These are phyloP conservation scores for Hippophae gyantsensis DNA, from an alignment of 306 rosid species.

Conservation along the genomic window DNA sequence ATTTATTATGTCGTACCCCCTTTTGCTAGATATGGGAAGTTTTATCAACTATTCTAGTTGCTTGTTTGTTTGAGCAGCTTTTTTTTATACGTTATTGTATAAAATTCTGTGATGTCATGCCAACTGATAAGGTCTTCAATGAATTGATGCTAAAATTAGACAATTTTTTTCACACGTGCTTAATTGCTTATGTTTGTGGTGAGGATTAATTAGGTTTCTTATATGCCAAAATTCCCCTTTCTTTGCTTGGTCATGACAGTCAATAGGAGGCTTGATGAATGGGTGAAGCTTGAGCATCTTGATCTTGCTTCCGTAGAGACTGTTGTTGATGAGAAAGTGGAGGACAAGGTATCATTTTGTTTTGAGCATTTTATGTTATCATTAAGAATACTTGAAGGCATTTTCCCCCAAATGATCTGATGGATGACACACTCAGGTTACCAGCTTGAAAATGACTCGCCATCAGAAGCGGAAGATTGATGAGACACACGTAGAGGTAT, in stretches of 20 bases:
- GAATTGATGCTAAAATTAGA: neutral
- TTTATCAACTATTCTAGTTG: too few relatives aligned
- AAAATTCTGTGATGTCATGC: neutral
- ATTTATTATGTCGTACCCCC: too few relatives aligned
- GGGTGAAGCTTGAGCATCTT: conserved; percentile 98
- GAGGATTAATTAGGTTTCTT: neutral
- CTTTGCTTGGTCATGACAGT: conserved; percentile 31
- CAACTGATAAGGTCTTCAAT: neutral
- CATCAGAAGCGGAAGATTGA: conserved; percentile 98
- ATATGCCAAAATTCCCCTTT: neutral
- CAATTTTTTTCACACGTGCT: neutral
- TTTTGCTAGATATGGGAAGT: too few relatives aligned
- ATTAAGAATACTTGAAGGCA: neutral
- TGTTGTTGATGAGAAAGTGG: conserved; percentile 98
- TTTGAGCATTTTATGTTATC: neutral
- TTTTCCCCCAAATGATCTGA: neutral
- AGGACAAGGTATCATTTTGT: conserved; percentile 64
- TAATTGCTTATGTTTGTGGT: neutral
- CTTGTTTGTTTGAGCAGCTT: too few relatives aligned
- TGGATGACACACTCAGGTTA: conserved; percentile 42
- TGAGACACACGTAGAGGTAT: conserved; percentile 97
- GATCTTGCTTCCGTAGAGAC: conserved; percentile 93
- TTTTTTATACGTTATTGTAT: too few relatives aligned
- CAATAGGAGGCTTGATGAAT: conserved; percentile 98
- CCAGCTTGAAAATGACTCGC: conserved; percentile 98